These are phyloP conservation scores for Eragrostis tef DNA, from an alignment of 202 grass and related monocot genomes.

Conservation along the genomic window DNA sequence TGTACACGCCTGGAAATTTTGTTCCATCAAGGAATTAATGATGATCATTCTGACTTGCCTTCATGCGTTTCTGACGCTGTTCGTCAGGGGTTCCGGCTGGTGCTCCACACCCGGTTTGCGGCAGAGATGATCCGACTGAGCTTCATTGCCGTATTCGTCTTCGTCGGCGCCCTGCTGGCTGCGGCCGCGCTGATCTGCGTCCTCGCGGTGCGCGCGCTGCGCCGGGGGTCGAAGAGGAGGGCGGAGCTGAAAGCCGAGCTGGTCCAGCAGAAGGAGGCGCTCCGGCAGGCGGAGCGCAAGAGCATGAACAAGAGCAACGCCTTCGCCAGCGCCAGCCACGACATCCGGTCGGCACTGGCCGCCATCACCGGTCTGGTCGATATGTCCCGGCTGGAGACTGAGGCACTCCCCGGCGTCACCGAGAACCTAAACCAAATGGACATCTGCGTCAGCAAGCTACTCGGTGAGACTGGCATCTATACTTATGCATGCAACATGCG, in stretches of 20 bases:
- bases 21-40: neutral
- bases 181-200: constrained; percentile 22
- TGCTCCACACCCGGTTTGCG: constrained; percentile 1
- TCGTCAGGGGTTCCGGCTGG: constrained; percentile 53
- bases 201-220: constrained; percentile 32
- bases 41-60: neutral
- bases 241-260: constrained; percentile 56
- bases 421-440: constrained; percentile 62
- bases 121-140: neutral
- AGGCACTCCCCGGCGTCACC: constrained; percentile 40
- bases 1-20: neutral
- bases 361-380: constrained; percentile 60
- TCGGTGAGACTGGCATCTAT: constrained; percentile 54
- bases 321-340: constrained; percentile 73
- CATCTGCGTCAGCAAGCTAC: constrained; percentile 58
- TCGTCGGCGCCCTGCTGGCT: constrained; percentile 8
- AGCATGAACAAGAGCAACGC: constrained; percentile 95
- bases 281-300: constrained; percentile 80
- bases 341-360: constrained; percentile 66
- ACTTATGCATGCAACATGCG: neutral
- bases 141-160: constrained; percentile 14
- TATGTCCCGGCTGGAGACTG: constrained; percentile 41
- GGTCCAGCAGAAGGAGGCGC: constrained; percentile 66
- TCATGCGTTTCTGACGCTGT: neutral
- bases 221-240: constrained; percentile 41